Base-by-base conservation (phyloP, 1,284 basidiomycete genomes). In the Trichosporon ovoides region DNA sequence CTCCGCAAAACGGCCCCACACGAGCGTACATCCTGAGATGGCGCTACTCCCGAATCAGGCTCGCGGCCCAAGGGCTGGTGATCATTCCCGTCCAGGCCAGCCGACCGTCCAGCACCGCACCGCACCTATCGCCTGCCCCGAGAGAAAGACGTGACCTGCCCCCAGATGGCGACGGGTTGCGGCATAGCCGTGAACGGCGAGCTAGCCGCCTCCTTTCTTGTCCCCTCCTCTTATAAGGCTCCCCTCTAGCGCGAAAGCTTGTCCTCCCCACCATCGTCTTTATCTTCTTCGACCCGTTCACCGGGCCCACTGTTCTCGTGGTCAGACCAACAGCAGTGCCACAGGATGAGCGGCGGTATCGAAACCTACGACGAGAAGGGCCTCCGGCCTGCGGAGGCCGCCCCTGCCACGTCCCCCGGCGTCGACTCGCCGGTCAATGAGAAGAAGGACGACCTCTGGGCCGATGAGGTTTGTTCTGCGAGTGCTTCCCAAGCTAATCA, bases 331-430 rank as follows among this genome's bases (percentile, higher is more conserved):
- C 43, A 31, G 28, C 43, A 48, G 13, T 43, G 43, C 16, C 12
- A 22, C 24, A 48, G 28, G 43, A 48, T 48, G 43, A 31, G 24
- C 43, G 28, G 43, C 43, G 43, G 28, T 24, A 48, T 48, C 11
- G 43, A 48, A 22, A 48, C 43, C 24, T 48, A 48, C 43, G 28
- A 48, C 22, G 43, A 48, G 43, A 48, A 48, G 43, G 43, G 43
- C 43, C 43, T 48, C 43, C 22, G 22, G 43, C 43, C 43, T 16
- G 24, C 24, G 3, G 14, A 18, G 7, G 13, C 16, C 43, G 22
- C 24, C 43, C 24, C 16, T 22, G 43, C 4, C 22, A 11, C 43
- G 22, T n/a, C 22, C 16, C 22, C 28, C 28, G 9, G 28, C 28
- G 5, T 9, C 28, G 28, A 31, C 28, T 31, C 28, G 28, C 28